Base-by-base conservation (phyloP, 2,329 filamentous ascomycete genomes). In the Lecanosticta acicola region DNA sequence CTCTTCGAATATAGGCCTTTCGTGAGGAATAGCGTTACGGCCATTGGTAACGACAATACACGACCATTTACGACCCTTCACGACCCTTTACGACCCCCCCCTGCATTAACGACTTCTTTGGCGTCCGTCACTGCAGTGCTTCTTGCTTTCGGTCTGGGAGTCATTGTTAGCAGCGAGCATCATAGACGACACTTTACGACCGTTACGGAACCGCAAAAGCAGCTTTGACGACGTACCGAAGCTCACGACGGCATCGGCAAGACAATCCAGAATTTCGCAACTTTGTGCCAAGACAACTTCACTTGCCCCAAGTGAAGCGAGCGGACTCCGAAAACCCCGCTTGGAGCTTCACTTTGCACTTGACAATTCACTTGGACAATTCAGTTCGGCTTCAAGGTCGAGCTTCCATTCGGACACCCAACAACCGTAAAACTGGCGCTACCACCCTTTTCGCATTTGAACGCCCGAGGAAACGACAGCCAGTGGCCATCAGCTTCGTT, bases 361-460 rank as follows among this genome's bases (percentile, higher is more conserved):
- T 29, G 24, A 29, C 24, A 29, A 32, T 4, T 41, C 38, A 16
- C 14, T 29, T 43, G 17, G 16, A 32, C 34, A 17, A 21, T 14
- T 11, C 42, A 44, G 49, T 49, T 56, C 51, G 51, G 42, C 49
- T 43, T 39, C 26, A 17, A 24, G 24, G 48, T 54, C 50, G 53
- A 54, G 47, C 43, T 49, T 43, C 44, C 45, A 4, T n/a, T 14
- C 39, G 19, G 32, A 17, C 36, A 35, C 37, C 19, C 45, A 16
- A 20, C 56, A 56, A 84, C 81, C 86, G 87, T 80, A 84, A 93
- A 90, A 77, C 87, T 94, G 87, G 87, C 90, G 86, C 82, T 90
- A 70, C 85, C 87, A 73, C 86, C 86, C 73, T 85, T 89, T 66
- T 85, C 85, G 66, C 83, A 87, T 75, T 80, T 86, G 74, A 83